These are phyloP conservation scores for Salix caprea DNA, from an alignment of 345 rosid species.

Conservation along the genomic window DNA sequence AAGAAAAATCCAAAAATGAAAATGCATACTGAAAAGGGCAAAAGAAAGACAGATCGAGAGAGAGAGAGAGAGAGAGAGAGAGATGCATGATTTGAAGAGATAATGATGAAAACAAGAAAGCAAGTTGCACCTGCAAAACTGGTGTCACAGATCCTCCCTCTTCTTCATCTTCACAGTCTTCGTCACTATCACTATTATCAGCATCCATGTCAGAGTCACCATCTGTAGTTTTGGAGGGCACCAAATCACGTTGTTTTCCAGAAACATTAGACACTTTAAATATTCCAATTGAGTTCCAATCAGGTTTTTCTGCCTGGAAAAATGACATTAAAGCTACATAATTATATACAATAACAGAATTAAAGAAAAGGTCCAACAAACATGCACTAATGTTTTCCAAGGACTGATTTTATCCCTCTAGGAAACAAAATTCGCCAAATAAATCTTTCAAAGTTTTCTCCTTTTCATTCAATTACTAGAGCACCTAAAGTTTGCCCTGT, in stretches of 20 bases:
- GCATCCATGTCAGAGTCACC: slow-evolving; percentile 56
- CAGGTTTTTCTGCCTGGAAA: slow-evolving; percentile 76
- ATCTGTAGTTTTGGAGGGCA: slow-evolving; percentile 42
- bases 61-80: neutral
- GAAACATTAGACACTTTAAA: slow-evolving; percentile 69
- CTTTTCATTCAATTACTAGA: neutral
- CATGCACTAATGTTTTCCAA: neutral
- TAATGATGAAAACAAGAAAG: slow-evolving; percentile 1
- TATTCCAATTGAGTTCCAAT: slow-evolving; percentile 72
- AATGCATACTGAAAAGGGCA: neutral
- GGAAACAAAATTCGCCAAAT: neutral
- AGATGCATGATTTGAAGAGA: neutral
- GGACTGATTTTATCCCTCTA: neutral
- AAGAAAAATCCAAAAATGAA: slow-evolving; percentile 13
- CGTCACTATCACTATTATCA: slow-evolving; percentile 72
- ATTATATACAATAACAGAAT: neutral
- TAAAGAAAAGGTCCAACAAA: neutral
- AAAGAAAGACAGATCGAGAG: neutral
- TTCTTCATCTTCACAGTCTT: slow-evolving; percentile 57
- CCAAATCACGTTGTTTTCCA: slow-evolving; percentile 74
- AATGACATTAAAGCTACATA: neutral
- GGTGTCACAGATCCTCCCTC: slow-evolving; percentile 57
- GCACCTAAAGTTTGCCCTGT: neutral
- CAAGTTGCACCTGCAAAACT: slow-evolving; percentile 53
- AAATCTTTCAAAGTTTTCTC: neutral